Conservation (phyloP, 768 basidiomycete species). For the Agrocybe praecox region DNA sequence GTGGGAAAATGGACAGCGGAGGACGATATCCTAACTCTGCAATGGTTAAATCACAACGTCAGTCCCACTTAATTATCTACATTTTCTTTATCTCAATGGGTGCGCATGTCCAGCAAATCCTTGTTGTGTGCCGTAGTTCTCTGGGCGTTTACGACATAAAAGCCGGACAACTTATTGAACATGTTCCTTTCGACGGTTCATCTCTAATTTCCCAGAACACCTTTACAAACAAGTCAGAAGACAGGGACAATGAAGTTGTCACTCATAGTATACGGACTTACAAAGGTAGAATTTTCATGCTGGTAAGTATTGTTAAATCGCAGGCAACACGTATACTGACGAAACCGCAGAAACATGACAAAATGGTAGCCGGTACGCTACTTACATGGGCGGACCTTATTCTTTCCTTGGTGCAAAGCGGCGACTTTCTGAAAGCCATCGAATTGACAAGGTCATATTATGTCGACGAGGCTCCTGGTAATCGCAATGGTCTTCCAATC, state of each 20-base stretch:
- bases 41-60: constrained; percentile 91
- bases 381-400: constrained; percentile 96
- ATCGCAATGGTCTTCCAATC: constrained; percentile 83
- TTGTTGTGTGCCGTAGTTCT: constrained; percentile 55
- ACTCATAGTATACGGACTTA: constrained; percentile 78
- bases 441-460: constrained; percentile 85
- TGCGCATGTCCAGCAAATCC: constrained; percentile 57
- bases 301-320: constrained; percentile 57
- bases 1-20: constrained; percentile 60
- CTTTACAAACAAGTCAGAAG: constrained; percentile 41
- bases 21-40: constrained; percentile 68
- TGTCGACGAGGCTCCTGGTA: constrained; percentile 77
- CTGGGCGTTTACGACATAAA: constrained; percentile 75
- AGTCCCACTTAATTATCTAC: constrained; percentile 39
- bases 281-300: constrained; percentile 88
- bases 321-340: not conserved
- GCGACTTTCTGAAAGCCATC: constrained; percentile 90
- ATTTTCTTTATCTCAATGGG: constrained; percentile 8
- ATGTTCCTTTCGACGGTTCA: constrained; percentile 57
- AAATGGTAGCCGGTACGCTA: constrained; percentile 79
- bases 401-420: constrained; percentile 76
- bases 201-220: constrained; percentile 41
- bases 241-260: constrained; percentile 41
- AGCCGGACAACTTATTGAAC: constrained; percentile 60
- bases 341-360: constrained; percentile 56